phyloP scores from a whole-genome alignment of 495 filamentous ascomycete genomes.

The Daldinia bambusicola region DNA sequence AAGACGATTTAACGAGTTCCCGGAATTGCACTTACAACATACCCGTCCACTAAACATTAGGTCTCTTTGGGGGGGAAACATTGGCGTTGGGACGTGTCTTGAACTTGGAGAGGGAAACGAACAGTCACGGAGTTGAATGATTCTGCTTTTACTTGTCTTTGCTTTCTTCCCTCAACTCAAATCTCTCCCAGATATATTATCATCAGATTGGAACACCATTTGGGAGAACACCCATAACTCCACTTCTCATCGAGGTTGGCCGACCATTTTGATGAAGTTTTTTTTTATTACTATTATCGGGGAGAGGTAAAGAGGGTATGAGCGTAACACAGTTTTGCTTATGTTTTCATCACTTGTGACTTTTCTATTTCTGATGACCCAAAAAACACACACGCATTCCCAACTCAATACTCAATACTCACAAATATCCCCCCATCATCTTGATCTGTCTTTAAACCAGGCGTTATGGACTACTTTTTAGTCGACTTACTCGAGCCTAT shows the following conservation, averaged over 20 bases:
- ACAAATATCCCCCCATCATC: constrained; percentile 30
- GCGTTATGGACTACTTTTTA: constrained; percentile 49
- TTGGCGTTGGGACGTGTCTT: constrained; percentile 34
- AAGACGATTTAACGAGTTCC: constrained; percentile 59
- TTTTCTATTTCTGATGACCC: constrained; percentile 48
- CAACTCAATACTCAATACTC: constrained; percentile 44
- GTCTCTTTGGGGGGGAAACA: constrained; percentile 36
- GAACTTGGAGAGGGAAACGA: constrained; percentile 42
- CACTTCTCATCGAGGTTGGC: constrained; percentile 63
- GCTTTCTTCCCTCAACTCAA: constrained; percentile 51
- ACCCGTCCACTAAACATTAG: constrained; percentile 29
- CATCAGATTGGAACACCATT: constrained; percentile 62
- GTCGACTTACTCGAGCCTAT: constrained; percentile 26
- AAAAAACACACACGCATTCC: constrained; percentile 24
- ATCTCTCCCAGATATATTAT: constrained; percentile 51
- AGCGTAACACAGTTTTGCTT: constrained; percentile 50
- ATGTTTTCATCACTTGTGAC: constrained; percentile 38
- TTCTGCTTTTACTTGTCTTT: constrained; percentile 48
- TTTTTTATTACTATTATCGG: constrained; percentile 39
- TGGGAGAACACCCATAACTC: constrained; percentile 57
- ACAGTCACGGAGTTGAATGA: constrained; percentile 33
- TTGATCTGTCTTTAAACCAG: constrained; percentile 31
- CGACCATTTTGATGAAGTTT: constrained; percentile 55
- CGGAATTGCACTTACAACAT: constrained; percentile 39
- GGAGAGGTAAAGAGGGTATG: constrained; percentile 50